Conservation (phyloP, 257 asterid genomes). For the Catharanthus roseus region DNA sequence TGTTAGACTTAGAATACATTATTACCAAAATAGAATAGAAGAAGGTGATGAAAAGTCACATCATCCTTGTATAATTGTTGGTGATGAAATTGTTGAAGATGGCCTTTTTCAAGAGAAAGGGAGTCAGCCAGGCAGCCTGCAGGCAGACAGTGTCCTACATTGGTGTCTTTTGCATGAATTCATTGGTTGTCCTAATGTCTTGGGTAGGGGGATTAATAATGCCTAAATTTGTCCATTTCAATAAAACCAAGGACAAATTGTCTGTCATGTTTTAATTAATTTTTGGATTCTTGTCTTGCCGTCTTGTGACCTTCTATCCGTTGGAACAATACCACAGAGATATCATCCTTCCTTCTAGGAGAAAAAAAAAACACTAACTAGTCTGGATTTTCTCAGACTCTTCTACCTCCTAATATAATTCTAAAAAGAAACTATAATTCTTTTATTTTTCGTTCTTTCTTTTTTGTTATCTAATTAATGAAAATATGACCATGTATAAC, state of each 20-base stretch:
- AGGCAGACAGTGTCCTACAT: conserved; percentile 21
- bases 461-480: too few species aligned
- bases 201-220: conserved; percentile 8
- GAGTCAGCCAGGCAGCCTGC: too few species aligned
- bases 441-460: too few species aligned
- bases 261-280: conserved; percentile 22
- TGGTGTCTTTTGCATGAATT: conserved; percentile 27
- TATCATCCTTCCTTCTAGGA: neutral
- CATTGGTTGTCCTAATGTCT: too few species aligned
- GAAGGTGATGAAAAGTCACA: neutral
- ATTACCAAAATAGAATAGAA: too few species aligned
- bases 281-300: conserved; percentile 28
- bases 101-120: neutral
- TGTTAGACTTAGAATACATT: too few species aligned
- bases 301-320: conserved; percentile 42
- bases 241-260: conserved; percentile 17
- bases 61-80: neutral
- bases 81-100: neutral
- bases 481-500: too few species aligned
- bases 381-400: too few species aligned
- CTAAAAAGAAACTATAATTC: too few species aligned
- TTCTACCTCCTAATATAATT: too few species aligned
- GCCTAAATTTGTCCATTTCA: conserved; percentile 33
- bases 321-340: neutral
- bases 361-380: too few species aligned